phyloP scores from a whole-genome alignment of 495 filamentous ascomycete species.

The Neurospora sp. region DNA sequence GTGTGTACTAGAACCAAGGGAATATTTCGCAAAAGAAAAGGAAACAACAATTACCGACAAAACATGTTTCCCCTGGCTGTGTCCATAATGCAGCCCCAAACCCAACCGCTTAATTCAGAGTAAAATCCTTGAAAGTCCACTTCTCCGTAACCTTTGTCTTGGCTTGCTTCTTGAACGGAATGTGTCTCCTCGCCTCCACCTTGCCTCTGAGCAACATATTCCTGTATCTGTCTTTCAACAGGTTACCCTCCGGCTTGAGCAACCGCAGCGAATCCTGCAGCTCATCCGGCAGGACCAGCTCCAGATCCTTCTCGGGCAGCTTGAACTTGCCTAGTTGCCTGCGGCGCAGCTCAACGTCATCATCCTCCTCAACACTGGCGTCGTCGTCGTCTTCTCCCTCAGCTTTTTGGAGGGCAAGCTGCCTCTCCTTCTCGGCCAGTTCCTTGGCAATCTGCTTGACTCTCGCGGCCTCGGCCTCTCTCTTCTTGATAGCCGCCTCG shows the following conservation, averaged over 20 bases:
- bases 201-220: constrained; percentile 82
- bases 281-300: constrained; percentile 87
- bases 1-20: not conserved
- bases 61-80: not conserved
- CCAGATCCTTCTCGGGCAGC: constrained; percentile 67
- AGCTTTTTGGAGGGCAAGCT: constrained; percentile 24
- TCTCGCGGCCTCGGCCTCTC: constrained; percentile 53
- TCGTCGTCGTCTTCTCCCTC: constrained; percentile 29
- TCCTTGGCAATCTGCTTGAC: constrained; percentile 52
- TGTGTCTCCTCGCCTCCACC: constrained; percentile 67
- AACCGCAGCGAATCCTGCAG: constrained; percentile 80
- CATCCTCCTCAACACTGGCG: constrained; percentile 23
- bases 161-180: constrained; percentile 68
- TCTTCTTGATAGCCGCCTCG: constrained; percentile 61
- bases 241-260: constrained; percentile 88
- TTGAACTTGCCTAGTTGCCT: constrained; percentile 68
- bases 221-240: constrained; percentile 84
- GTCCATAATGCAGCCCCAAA: not conserved
- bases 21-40: not conserved
- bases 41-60: not conserved
- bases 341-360: constrained; percentile 59
- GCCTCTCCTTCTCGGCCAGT: constrained; percentile 47
- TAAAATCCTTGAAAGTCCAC: constrained; percentile 92
- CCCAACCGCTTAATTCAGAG: not conserved
- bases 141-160: constrained; percentile 80